Evolutionary conservation across 225 moss, liverwort and hornwort species (phyloP).

Genomic region (Marchantia paleacea): DNA sequence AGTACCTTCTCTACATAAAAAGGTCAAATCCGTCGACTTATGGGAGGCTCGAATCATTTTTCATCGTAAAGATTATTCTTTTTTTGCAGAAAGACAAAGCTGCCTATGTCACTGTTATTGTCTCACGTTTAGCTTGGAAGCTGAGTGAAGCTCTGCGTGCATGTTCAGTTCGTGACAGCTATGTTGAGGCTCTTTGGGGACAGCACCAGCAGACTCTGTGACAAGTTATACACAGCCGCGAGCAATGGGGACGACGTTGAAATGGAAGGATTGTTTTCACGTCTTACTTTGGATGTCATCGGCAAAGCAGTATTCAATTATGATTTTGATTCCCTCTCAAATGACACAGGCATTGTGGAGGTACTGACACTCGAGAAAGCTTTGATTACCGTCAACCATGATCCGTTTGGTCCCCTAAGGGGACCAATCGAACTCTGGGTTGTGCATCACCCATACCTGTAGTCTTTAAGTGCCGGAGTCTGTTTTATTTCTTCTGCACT

Average conservation of each 20-base stretch:
- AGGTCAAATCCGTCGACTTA: slow-evolving; percentile 41
- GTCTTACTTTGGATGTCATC: slow-evolving; percentile 79
- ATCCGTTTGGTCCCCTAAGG: too few species aligned
- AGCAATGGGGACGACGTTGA: slow-evolving; percentile 57
- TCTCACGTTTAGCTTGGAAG: neutral
- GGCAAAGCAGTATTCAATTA: slow-evolving; percentile 94
- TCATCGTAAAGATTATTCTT: neutral
- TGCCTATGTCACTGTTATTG: neutral
- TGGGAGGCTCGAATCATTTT: neutral
- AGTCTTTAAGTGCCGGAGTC: neutral
- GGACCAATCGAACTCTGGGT: too few species aligned
- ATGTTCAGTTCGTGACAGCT: slow-evolving; percentile 66
- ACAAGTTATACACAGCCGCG: slow-evolving; percentile 58
- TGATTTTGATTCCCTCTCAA: slow-evolving; percentile 79
- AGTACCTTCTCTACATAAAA: slow-evolving; percentile 74
- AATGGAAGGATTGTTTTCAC: slow-evolving; percentile 81
- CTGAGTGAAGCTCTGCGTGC: neutral
- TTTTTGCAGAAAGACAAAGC: neutral
- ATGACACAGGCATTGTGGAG: slow-evolving; percentile 85
- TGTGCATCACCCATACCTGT: neutral
- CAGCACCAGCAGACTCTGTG: slow-evolving; percentile 61
- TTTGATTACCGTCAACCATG: neutral
- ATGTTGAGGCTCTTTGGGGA: slow-evolving; percentile 71
- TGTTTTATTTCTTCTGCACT: neutral
- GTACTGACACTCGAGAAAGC: slow-evolving; percentile 22